Conservation (phyloP, 2,329 filamentous ascomycete species). For the Sclerotinia trifoliorum region DNA sequence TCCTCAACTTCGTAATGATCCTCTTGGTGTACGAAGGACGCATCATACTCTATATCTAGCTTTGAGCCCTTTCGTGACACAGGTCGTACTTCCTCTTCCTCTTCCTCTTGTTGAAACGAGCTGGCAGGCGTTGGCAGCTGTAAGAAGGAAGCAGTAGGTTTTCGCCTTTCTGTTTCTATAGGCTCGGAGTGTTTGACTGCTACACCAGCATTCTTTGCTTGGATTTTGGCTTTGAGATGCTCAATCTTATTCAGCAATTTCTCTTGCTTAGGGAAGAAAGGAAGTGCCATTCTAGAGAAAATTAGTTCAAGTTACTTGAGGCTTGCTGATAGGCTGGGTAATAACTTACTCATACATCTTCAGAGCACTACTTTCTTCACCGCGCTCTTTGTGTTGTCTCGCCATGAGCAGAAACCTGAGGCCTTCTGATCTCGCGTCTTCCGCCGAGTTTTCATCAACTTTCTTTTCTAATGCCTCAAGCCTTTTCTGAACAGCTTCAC, state of each 20-base stretch:
- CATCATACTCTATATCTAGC: conserved; percentile 40
- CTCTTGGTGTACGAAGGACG: conserved; percentile 41
- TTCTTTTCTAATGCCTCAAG: conserved; percentile 82
- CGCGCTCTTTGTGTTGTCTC: conserved; percentile 81
- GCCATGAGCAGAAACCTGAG: conserved; percentile 86
- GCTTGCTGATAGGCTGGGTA: background rate
- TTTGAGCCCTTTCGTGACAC: conserved; percentile 29
- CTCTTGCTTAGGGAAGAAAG: conserved; percentile 81
- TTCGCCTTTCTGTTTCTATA: conserved; percentile 26
- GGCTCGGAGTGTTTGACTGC: conserved; percentile 14
- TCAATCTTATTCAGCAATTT: conserved; percentile 73
- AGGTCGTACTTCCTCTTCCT: conserved; percentile 32
- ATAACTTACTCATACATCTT: conserved; percentile 62
- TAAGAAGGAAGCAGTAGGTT: conserved; percentile 30
- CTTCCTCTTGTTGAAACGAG: conserved; percentile 30
- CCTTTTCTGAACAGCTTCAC: conserved; percentile 74
- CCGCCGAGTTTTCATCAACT: conserved; percentile 65
- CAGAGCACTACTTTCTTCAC: conserved; percentile 74
- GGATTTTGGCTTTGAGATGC: conserved; percentile 55
- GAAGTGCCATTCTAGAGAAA: conserved; percentile 64
- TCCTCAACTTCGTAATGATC: conserved; percentile 44
- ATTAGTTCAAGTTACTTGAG: background rate
- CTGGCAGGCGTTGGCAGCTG: conserved; percentile 30
- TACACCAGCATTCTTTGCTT: conserved; percentile 40
- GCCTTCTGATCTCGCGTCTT: conserved; percentile 77